Conservation (phyloP, 1,284 basidiomycete species). For the Takashimella tepidaria region DNA sequence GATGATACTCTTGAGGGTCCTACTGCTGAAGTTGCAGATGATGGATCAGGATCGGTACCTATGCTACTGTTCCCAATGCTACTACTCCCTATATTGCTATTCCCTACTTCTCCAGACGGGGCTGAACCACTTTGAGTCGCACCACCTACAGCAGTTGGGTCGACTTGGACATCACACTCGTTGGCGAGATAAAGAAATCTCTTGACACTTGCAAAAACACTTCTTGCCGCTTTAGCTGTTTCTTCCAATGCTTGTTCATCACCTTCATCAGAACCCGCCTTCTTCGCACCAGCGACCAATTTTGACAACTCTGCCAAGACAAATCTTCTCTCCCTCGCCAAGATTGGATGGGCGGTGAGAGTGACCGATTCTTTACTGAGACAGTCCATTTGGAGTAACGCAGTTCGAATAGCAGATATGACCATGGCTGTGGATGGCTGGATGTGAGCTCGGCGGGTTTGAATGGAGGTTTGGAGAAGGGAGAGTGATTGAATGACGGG, state of each 20-base stretch:
- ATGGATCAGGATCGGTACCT: neutral
- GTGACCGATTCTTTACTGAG: conserved; percentile 73
- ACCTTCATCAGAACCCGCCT: conserved; percentile 48
- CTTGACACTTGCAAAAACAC: conserved; percentile 48
- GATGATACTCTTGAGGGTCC: neutral
- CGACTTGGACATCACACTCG: conserved; percentile 65
- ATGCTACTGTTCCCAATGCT: neutral
- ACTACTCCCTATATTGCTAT: no score
- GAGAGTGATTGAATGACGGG: conserved; percentile 73
- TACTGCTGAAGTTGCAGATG: neutral
- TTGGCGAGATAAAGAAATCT: conserved; percentile 60
- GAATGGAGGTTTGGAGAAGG: conserved; percentile 77
- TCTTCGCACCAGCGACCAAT: conserved; percentile 77
- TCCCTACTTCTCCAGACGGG: no score
- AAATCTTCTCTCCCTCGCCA: conserved; percentile 73
- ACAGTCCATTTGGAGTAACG: conserved; percentile 79
- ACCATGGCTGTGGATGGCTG: conserved; percentile 62
- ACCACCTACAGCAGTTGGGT: neutral
- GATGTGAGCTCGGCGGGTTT: conserved; percentile 53
- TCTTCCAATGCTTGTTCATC: conserved; percentile 37
- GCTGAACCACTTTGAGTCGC: neutral
- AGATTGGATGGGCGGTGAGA: conserved; percentile 60
- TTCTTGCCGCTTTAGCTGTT: conserved; percentile 48
- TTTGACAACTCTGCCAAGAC: conserved; percentile 77
- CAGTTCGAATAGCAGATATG: conserved; percentile 88